phyloP scores from a whole-genome alignment of 2,329 filamentous ascomycete genomes.

The Arthrobotrys sphaeroides region DNA sequence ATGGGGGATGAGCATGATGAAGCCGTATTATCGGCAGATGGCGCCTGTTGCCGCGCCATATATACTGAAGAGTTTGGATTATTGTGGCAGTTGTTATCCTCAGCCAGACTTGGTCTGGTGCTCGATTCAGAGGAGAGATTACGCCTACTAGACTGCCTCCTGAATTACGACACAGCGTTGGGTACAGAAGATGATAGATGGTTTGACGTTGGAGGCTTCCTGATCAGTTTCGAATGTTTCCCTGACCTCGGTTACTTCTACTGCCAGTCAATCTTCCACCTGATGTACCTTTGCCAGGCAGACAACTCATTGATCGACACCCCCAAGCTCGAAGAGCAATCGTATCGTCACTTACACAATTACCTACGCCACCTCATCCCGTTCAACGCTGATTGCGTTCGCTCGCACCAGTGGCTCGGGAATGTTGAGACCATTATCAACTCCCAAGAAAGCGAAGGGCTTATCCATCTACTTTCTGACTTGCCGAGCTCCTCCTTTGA shows the following conservation, averaged over 20 bases:
- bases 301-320: no score
- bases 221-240: no score
- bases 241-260: no score
- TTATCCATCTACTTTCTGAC: background rate
- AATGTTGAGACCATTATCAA: background rate
- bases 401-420: no score
- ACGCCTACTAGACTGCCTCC: background rate
- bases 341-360: background rate
- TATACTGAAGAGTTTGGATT: background rate
- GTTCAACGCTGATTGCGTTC: no score
- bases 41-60: background rate
- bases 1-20: background rate
- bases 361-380: background rate
- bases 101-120: background rate
- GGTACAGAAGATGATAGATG: no score
- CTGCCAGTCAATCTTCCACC: no score
- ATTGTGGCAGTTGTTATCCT: background rate
- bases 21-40: background rate
- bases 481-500: background rate
- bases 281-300: no score
- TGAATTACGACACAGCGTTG: no score
- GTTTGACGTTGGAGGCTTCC: no score
- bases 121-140: background rate
- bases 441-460: background rate
- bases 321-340: no score